Evolutionary conservation across 2,329 filamentous ascomycete genomes (phyloP).

Genomic region (Lachnum nothofagi): DNA sequence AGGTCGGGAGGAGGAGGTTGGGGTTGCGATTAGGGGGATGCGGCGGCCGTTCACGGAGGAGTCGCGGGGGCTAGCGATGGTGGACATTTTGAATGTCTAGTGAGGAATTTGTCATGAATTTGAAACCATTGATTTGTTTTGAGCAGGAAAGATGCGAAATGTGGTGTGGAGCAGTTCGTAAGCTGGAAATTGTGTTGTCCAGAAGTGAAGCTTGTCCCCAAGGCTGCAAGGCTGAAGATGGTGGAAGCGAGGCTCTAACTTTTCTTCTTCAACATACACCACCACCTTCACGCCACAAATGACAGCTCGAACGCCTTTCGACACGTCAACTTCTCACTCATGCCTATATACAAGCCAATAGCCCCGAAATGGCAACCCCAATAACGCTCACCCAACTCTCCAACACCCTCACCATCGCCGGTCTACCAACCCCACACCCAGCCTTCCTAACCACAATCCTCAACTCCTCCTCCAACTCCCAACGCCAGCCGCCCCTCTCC

Average conservation of each 20-base stretch:
- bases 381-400: conserved; percentile 20
- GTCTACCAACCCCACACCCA: conserved; percentile 18
- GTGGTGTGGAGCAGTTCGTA: conserved; percentile 2
- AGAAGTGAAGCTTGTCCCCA: too few relatives aligned
- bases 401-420: conserved; percentile 14
- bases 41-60: conserved; percentile 53
- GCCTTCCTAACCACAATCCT: conserved; percentile 25
- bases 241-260: conserved; percentile 20
- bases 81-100: conserved; percentile 50
- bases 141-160: neutral
- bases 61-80: conserved; percentile 59
- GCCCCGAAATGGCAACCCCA: conserved; percentile 9
- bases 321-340: neutral
- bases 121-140: neutral
- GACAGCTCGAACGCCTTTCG: neutral
- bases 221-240: conserved; percentile 19
- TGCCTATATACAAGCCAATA: neutral
- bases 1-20: conserved; percentile 69
- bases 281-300: neutral
- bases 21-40: conserved; percentile 54
- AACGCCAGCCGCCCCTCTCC: conserved; percentile 51
- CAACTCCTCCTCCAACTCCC: conserved; percentile 44
- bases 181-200: too few relatives aligned
- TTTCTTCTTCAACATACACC: neutral
- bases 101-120: neutral